Evolutionary conservation across 1,284 basidiomycete species (phyloP), one percentile per base, ranked within the genome.

Genomic region (Trichosporon sp.): DNA sequence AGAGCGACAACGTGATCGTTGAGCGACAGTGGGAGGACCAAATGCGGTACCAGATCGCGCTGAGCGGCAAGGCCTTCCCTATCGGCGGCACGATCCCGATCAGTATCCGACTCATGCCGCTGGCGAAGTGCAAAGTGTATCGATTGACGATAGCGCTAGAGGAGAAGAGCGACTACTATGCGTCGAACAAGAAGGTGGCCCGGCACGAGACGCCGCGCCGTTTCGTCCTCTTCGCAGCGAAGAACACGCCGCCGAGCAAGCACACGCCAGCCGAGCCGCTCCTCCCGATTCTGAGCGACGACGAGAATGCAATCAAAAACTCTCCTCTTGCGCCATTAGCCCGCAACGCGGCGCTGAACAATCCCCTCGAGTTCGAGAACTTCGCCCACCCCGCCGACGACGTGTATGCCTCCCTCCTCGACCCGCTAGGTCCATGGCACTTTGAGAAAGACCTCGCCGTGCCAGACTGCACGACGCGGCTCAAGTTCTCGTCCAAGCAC

Each of bases 1-100:
- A 90, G 67, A 86, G 83, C 4, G 91, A 91, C 73, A 83, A 88
- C 70, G 88, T 98, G 65, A 85, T 94, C 58, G 88, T 98, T 13
- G 91, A 96, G 76, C 83, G 92, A 25, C 88, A 90, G 71, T 99
- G 95, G 95, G 95, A 97, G 66, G 85, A 88, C 65, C 89, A 96
- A 75, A 83, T 98, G 74, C 88, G 92, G 69, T 81, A 81, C 69
- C 82, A 89, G 62, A 88, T 98, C 63, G 85, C 89, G 1, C 82
- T 97, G 27, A 86, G 88, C 32, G 91, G 91, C 13, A 88, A 89
- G 68, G 88, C 86, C 68, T 91, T 93, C 79, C 85, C 89, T 13
- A 86, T 98, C 57, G 93, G 93, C 19, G 89, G 91, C 21, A 84
- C 84, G 14, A 86, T 98, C 56, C 92, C 93, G 0, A 82, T 98